Evolutionary conservation across 2,329 filamentous ascomycete species (phyloP).

Genomic region (Epichloe glyceriae): DNA sequence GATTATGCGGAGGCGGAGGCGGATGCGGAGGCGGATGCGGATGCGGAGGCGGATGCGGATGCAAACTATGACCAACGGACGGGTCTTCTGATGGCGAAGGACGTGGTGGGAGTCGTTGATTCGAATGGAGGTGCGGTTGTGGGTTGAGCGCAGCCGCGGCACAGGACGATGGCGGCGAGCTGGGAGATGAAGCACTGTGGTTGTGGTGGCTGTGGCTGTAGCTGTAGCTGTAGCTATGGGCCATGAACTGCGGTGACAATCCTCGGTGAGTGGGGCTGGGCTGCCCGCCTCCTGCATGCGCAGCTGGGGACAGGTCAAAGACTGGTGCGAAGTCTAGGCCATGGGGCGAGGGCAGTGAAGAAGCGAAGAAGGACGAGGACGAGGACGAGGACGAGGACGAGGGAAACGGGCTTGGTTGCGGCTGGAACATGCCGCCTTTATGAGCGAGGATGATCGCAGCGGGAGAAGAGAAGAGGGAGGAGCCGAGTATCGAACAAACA

Average conservation of each 20-base stretch:
- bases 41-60: neutral
- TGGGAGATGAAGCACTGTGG: slow-evolving; percentile 3
- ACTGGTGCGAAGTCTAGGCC: slow-evolving; percentile 19
- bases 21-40: slow-evolving; percentile 5
- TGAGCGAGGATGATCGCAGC: neutral
- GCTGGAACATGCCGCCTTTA: slow-evolving; percentile 37
- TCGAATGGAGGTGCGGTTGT: slow-evolving; percentile 5
- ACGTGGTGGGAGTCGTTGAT: neutral
- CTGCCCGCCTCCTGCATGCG: slow-evolving; percentile 5
- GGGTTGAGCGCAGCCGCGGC: slow-evolving; percentile 6
- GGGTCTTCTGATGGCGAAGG: slow-evolving; percentile 4
- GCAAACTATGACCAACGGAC: slow-evolving; percentile 6
- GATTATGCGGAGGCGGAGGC: slow-evolving; percentile 2
- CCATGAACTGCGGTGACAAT: slow-evolving; percentile 6
- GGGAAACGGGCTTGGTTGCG: slow-evolving; percentile 34
- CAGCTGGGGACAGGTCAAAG: slow-evolving; percentile 10
- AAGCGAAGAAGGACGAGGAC: slow-evolving; percentile 23
- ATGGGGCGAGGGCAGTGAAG: slow-evolving; percentile 18
- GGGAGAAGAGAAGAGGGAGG: neutral
- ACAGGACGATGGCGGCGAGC: slow-evolving; percentile 5
- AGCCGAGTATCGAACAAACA: neutral
- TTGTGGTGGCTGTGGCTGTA: neutral
- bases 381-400: slow-evolving; percentile 27
- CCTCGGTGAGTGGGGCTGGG: slow-evolving; percentile 4
- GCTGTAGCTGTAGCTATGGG: neutral